Base-by-base conservation (phyloP, 805 yeast genomes). In the Ogataea ganodermae region DNA sequence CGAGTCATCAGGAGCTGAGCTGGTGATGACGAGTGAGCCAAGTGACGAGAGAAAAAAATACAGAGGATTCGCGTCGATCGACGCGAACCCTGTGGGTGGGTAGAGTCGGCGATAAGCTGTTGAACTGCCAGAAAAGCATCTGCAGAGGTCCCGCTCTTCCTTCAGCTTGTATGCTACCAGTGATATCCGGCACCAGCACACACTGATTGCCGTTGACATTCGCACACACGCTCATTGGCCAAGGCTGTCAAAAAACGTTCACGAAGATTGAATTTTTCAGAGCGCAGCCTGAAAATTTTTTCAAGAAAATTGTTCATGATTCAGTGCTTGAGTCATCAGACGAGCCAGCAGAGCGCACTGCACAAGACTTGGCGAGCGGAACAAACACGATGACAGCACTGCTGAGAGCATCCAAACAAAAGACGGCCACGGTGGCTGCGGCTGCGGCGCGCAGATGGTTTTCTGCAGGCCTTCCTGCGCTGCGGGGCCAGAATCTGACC, bases 401-500 rank as follows among this genome's bases (percentile, higher is more conserved):
- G 30, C 35, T 35, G 37, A 32, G 44, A 35, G 35, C 17, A 10
- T 35, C 37, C n/a, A 41, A 37, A 32, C 36, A 13, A n/a, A 8
- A 33, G 21, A 33, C 36, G 23, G 36, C 27, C 9, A 10, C 23
- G 13, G 36, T 23, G 6, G 17, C 18, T 31, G 35, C 10, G 7
- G 35, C 17, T 3, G 20, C 36, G 22, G 22, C 28, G 27, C 35
- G 31, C 24, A 56, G 62, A 50, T 41, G 26, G 9, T 52, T 60
- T 23, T 56, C 62, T 9, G 44, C 58, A 31, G 46, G 46, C 13
- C 36, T 51, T n/a, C 14, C 47, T 1, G 38, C 35, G n/a, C 44
- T 57, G 9, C 67, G 72, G 35, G 83, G 83, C 17, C 99, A 94
- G 70, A 94, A 91, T 61, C 69, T 92, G 59, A 91, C 97, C 20